Evolutionary conservation across 345 rosid genomes (phyloP).

Genomic region (Pistacia vera): DNA sequence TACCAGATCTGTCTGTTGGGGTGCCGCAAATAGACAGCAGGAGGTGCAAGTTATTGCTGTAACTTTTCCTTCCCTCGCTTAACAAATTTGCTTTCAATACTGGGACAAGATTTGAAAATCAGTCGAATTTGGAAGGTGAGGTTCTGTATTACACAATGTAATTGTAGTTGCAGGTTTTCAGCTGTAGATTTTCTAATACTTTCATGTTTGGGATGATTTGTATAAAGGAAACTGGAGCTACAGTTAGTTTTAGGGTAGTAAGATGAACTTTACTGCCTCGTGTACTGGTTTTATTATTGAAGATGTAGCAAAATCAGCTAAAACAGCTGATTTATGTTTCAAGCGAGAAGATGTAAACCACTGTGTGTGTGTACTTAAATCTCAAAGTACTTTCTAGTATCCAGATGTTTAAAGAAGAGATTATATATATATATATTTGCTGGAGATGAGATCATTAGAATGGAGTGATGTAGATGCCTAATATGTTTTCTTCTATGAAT

Average conservation of each 20-base stretch:
- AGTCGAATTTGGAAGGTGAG: conserved; percentile 4
- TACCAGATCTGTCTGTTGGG: not conserved
- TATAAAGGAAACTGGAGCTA: not conserved
- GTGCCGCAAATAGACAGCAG: not conserved
- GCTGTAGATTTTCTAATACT: not conserved
- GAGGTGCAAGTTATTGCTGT: not conserved
- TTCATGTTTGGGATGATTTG: not conserved
- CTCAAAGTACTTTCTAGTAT: not conserved
- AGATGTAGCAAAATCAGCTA: not conserved
- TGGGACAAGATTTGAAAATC: not conserved
- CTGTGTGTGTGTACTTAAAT: not conserved
- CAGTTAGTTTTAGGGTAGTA: not conserved
- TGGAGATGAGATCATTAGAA: no score
- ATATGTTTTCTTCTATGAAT: no score
- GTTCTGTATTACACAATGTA: not conserved
- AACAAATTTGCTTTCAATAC: not conserved
- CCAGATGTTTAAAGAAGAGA: not conserved
- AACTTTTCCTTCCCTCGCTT: not conserved
- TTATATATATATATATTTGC: not conserved
- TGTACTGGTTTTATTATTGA: no score
- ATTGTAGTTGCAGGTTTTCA: not conserved
- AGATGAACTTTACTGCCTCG: not conserved
- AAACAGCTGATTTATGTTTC: not conserved
- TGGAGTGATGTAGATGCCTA: no score
- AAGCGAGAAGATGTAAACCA: not conserved